These are phyloP conservation scores for Chrysoporthe austroafricana DNA, from an alignment of 2,329 filamentous ascomycete species.

Conservation along the genomic window DNA sequence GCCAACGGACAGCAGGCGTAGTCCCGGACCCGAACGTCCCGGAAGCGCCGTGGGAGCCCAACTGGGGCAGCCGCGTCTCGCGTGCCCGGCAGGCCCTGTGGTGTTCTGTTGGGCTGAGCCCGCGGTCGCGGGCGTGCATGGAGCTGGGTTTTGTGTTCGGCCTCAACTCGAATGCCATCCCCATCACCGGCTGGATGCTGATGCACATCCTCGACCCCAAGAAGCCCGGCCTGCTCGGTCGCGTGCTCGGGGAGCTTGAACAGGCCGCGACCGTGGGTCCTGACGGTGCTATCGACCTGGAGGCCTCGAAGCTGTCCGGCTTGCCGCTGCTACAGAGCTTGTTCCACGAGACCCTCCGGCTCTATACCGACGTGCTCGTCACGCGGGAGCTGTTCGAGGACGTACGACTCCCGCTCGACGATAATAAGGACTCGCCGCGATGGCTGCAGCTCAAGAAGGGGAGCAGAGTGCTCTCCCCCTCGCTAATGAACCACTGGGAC, in stretches of 20 bases:
- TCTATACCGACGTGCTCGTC: constrained; percentile 5
- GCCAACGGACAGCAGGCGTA: background rate
- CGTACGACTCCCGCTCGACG: constrained; percentile 7
- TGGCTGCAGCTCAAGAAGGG: constrained; percentile 2
- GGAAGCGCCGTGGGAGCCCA: background rate
- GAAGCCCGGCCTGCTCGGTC: background rate
- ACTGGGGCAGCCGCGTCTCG: constrained; percentile 4
- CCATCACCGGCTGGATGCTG: constrained; percentile 4
- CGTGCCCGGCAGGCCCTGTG: background rate
- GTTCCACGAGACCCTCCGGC: constrained; percentile 6
- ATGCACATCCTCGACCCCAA: constrained; percentile 4
- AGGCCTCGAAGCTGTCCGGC: background rate
- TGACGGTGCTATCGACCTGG: background rate
- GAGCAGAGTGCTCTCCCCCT: background rate
- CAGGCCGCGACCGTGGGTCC: background rate
- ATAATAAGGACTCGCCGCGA: background rate
- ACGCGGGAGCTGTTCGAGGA: constrained; percentile 9
- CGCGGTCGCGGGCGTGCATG: background rate
- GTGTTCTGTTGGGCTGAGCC: background rate
- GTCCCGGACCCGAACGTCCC: background rate
- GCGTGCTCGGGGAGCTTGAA: background rate
- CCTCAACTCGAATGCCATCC: constrained; percentile 9
- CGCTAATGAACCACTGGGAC: constrained; percentile 11
- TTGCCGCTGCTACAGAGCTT: constrained; percentile 10
- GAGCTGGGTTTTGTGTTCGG: constrained; percentile 7